Evolutionary conservation across 306 rosid genomes (phyloP), one percentile per base, ranked within the genome.

Genomic region (Gleditsia sinensis): DNA sequence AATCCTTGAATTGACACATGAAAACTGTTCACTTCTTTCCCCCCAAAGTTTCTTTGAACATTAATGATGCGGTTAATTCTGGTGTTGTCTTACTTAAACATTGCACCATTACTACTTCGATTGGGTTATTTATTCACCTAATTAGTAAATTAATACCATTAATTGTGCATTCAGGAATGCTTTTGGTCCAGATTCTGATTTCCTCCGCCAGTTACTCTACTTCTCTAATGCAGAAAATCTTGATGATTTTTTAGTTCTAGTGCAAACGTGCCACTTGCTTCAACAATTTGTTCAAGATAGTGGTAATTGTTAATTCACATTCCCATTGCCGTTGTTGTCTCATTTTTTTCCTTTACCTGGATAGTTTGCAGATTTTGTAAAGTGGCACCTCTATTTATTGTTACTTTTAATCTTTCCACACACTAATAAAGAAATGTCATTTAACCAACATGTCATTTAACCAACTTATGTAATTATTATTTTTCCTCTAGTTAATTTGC

Each of bases 181-280:
- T 83, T 94, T 90, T 80, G 90, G 93, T 79, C 86, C 87, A 32
- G 88, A 88, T 70, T 94, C 97, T 72, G 97, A 89, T 82, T 94
- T 91, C 82, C 88, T 94, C 55, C 87, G 91, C 78, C 91, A 84
- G 84, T 78, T 94, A 76, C 93, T 94, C 42, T 94, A 83, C 84
- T 94, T 91, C 96, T 91, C 88, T 30, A 80, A 94, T 62, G 89
- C 86, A 40, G 83, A 76, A 71, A 82, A 80, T 39, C 75, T 13
- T 57, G 89, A 75, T 24, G 98, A 94, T 84, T 84, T 94, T 78
- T 74, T 73, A 45, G 59, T 78, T 80, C 96, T 94, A 63, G 90
- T 88, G 87, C 90, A 90, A 84, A 84, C 85, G 24, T 91, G 97
- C 81, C 92, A 91, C 76, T 80, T 87, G 75, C 86, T 90, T 76